A percentile compares a stretch with the other conserved stretches of the same genome.
Conservation (phyloP, 2,329 filamentous ascomycete genomes). For the Cladobotryum mycophilum region DNA sequence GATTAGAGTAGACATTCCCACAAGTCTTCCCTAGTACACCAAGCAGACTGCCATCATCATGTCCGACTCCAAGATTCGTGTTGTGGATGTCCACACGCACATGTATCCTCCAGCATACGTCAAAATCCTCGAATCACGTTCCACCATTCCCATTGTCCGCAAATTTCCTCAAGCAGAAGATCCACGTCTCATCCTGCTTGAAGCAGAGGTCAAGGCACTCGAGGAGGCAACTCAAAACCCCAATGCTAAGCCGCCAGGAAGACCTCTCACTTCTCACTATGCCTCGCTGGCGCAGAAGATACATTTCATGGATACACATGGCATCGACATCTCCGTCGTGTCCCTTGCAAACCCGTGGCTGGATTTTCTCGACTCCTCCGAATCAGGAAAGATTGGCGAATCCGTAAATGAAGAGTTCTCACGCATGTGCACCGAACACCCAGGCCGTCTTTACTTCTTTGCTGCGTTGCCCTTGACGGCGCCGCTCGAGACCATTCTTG, state of each 20-base stretch:
- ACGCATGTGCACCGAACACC: constrained; percentile 58
- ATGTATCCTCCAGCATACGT: constrained; percentile 63
- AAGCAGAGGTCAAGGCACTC: constrained; percentile 39
- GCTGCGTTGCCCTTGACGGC: constrained; percentile 74
- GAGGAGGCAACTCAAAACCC: constrained; percentile 48
- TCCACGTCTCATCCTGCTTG: constrained; percentile 61
- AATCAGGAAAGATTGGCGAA: constrained; percentile 56
- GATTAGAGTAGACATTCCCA: no score
- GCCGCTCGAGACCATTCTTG: constrained; percentile 52
- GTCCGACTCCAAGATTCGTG: constrained; percentile 29
- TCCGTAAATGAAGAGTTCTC: constrained; percentile 75
- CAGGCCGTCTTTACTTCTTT: constrained; percentile 73
- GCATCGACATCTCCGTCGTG: constrained; percentile 76
- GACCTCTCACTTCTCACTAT: constrained; percentile 79
- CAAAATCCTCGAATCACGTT: constrained; percentile 51
- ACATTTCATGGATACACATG: constrained; percentile 79
- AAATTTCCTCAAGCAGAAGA: constrained; percentile 51
- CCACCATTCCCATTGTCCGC: constrained; percentile 64
- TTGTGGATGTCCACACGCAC: constrained; percentile 65
- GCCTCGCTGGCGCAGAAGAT: constrained; percentile 74
- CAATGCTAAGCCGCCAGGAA: constrained; percentile 57
- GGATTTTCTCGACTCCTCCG: constrained; percentile 63
- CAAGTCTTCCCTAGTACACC: no score
- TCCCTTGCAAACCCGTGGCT: constrained; percentile 93
- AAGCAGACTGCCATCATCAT: constrained; percentile 18